Evolutionary conservation across 2,329 filamentous ascomycete species (phyloP), one percentile per base, ranked within the genome.

Genomic region (Pestalotiopsis sp.): DNA sequence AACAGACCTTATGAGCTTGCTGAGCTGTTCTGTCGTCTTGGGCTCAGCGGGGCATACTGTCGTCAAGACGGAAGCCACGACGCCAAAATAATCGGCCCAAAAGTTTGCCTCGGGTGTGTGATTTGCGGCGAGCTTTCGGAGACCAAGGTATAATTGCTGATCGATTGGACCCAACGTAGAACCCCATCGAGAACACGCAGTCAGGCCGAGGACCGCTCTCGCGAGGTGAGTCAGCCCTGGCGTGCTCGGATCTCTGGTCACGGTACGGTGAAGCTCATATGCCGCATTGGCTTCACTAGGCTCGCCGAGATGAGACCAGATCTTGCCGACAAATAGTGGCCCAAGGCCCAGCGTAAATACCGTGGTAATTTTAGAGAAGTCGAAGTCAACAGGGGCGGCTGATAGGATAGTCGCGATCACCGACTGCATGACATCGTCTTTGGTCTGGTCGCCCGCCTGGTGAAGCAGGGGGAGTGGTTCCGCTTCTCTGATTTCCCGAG

Each of bases 171-270:
- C 83, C 4, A 90, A 76, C 61, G 87, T 86, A 2, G 89, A 90
- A 20, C 90, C 92, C 89, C 93, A 97, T 72, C 94, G 86, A 60
- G 92, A 90, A 73, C 90, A 94, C 1, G 93, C 83, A 1, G 91
- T 86, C 4, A 97, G 82, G 0, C 89, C 93, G 3, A 97, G 83
- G 2, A 93, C 79, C 0, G 92, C 91, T 13, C 94, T 88, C 65
- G 90, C 86, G 59, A 89, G 79, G 76, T 98, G 94, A 1, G 89
- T 90, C 31, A 97, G 81, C 0, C 93, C 93, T 52, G 95, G 93
- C 1, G 87, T 85, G 14, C 88, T 86, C 1, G 95, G 84, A 45
- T 92, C 82, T 0, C 93, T 90, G 1, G 87, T 89, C 5, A 93
- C 89, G 1, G 92, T 92, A 70, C 89, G 84, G 73, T 94, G 90